Conservation (phyloP, 2,329 filamentous ascomycete genomes). For the Cladorrhinum sp. region DNA sequence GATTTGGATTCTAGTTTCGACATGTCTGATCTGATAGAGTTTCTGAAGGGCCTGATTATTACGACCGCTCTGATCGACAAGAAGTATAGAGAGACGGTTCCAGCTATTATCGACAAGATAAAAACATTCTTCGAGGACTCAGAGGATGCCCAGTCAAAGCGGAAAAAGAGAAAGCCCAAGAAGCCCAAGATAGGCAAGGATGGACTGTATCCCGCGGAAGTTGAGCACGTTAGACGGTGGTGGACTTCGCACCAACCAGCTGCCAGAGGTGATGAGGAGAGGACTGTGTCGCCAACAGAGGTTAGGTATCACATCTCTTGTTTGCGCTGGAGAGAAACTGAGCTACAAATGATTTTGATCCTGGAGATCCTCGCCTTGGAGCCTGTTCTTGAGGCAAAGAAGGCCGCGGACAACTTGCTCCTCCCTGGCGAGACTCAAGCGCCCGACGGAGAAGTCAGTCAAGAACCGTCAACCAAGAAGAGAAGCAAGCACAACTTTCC, state of each 20-base stretch:
- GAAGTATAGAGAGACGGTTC: constrained; percentile 72
- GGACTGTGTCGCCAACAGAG: constrained; percentile 46
- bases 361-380: constrained; percentile 74
- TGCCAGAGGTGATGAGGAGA: constrained; percentile 46
- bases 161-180: constrained; percentile 53
- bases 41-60: constrained; percentile 66
- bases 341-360: constrained; percentile 76
- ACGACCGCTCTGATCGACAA: constrained; percentile 68
- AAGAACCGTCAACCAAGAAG: constrained; percentile 47
- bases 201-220: constrained; percentile 66
- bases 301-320: constrained; percentile 62
- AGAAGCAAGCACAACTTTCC: constrained; percentile 61
- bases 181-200: constrained; percentile 66
- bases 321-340: constrained; percentile 71
- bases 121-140: constrained; percentile 56
- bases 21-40: constrained; percentile 62
- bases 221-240: constrained; percentile 64
- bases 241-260: constrained; percentile 59
- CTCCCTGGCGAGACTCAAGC: constrained; percentile 44
- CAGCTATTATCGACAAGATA: constrained; percentile 57
- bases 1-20: constrained; percentile 59
- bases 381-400: constrained; percentile 40
- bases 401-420: constrained; percentile 43
- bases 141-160: constrained; percentile 43
- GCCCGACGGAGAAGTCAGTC: constrained; percentile 32